Evolutionary conservation across 179 eudicot genomes (phyloP).

Genomic region (Gypsophila paniculata): DNA sequence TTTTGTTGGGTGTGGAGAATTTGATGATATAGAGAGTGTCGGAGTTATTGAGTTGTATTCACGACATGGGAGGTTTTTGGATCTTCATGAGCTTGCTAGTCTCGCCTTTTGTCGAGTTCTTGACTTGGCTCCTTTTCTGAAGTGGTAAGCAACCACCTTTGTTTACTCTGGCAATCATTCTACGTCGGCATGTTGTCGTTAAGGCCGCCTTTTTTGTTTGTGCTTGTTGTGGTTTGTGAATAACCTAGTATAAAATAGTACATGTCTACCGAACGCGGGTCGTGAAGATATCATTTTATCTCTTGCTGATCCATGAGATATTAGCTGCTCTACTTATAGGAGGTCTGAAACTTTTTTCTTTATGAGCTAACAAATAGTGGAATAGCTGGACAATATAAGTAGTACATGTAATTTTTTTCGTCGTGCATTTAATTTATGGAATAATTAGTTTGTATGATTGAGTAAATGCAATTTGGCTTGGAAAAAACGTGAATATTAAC

Average conservation of each 20-base stretch:
- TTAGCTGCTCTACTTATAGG: background rate
- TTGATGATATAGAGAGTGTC: constrained; percentile 33
- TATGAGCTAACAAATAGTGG: background rate
- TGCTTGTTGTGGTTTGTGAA: background rate
- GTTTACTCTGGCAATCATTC: background rate
- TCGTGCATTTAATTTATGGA: background rate
- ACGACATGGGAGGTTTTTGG: constrained; percentile 53
- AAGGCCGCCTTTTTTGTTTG: background rate
- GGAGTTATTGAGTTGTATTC: constrained; percentile 53
- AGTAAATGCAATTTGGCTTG: background rate
- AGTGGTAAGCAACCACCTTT: constrained; percentile 44
- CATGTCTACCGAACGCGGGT: no score
- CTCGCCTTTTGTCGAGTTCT: constrained; percentile 77
- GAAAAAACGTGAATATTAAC: background rate
- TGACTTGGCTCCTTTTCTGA: constrained; percentile 59
- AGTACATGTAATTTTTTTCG: no score
- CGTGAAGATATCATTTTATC: background rate
- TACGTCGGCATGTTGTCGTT: background rate
- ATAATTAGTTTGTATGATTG: background rate
- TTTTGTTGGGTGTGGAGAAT: constrained; percentile 38
- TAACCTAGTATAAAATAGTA: no score
- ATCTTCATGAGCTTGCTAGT: constrained; percentile 79
- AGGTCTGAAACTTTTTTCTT: background rate
- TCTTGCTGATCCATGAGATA: constrained; percentile 1
- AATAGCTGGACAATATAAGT: background rate